These are phyloP conservation scores for Trichoderma orchidacearum DNA, from an alignment of 495 filamentous ascomycete species.

Conservation along the genomic window DNA sequence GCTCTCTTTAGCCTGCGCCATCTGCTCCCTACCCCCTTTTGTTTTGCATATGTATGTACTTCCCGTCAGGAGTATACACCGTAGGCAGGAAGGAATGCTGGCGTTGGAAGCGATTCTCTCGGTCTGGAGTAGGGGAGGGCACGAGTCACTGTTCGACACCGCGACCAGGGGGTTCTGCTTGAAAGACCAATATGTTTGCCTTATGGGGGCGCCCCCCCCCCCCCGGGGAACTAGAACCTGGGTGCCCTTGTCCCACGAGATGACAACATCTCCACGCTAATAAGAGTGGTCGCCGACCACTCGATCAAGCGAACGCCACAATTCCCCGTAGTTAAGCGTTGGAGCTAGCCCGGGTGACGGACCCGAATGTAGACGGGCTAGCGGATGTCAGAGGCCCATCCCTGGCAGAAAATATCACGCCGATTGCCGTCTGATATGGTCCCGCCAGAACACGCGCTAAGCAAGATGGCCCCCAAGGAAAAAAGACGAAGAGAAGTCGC, in stretches of 20 bases:
- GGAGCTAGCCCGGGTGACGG: background rate
- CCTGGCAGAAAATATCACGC: background rate
- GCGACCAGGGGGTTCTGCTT: background rate
- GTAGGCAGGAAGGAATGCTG: background rate
- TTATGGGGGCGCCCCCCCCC: background rate
- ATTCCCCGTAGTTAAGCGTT: conserved; percentile 1
- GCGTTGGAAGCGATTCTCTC: background rate
- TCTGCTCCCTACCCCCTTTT: background rate
- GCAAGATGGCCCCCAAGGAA: background rate
- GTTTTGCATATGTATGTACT: background rate
- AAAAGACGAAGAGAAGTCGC: background rate
- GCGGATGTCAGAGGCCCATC: background rate
- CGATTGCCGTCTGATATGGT: background rate
- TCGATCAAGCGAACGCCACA: background rate
- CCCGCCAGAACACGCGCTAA: background rate
- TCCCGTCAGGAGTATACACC: too few species aligned
- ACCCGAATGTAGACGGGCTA: background rate
- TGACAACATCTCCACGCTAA: background rate
- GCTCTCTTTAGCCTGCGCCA: background rate
- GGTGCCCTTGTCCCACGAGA: background rate
- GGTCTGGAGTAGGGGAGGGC: too few species aligned
- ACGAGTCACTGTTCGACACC: background rate
- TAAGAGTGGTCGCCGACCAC: background rate
- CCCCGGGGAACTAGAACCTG: too few species aligned
- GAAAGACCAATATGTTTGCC: background rate